Evolutionary conservation across 2,329 filamentous ascomycete genomes (phyloP), one percentile per base, ranked within the genome.

Genomic region (Fusarium falciforme): DNA sequence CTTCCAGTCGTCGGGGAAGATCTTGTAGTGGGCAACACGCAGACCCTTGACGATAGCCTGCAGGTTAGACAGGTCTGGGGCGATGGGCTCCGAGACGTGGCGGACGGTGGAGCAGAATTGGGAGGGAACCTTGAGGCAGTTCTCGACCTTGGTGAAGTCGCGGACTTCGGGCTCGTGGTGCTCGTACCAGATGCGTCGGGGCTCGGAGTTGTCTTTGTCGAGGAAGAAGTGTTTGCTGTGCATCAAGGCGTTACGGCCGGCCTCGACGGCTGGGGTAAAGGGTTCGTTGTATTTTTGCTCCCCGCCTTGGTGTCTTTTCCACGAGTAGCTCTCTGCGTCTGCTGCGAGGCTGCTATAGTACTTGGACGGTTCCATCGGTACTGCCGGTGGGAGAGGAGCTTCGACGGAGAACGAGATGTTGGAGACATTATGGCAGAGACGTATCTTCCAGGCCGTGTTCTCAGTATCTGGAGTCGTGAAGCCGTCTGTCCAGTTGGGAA

Each of bases 401-500:
- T 47, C 17, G 22, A 65, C 38, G 2, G 52, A 29, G 16, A 76
- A 70, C 0, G 8, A 33, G 1, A 73, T 12, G 17, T 71, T 17
- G 1, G 68, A 73, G 52, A 29, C 65, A 22, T 75, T 76, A 36
- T 75, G 72, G n/a, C 74, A 76, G 10, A 75, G 57, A 2, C 74
- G 72, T 38, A 75, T 68, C 52, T 61, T 73, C 71, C 74, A 76
- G 3, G 66, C 55, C 16, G 60, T 16, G 16, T 29, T 61, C 8
- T 60, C 42, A 8, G 61, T 36, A 29, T 74, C 62, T 10, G 60
- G 64, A 7, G 25, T 55, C 17, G 38, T 40, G 57, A 75, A 74
- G 6, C 63, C 66, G 27, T 74, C 74, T 3, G 61, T 44, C 74
- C 74, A 76, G 57, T 75, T 75, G 17, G 74, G 74, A 9, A 74